Evolutionary conservation across 129 eudicot genomes (phyloP).

Genomic region (carrot (Daucus carota)): DNA sequence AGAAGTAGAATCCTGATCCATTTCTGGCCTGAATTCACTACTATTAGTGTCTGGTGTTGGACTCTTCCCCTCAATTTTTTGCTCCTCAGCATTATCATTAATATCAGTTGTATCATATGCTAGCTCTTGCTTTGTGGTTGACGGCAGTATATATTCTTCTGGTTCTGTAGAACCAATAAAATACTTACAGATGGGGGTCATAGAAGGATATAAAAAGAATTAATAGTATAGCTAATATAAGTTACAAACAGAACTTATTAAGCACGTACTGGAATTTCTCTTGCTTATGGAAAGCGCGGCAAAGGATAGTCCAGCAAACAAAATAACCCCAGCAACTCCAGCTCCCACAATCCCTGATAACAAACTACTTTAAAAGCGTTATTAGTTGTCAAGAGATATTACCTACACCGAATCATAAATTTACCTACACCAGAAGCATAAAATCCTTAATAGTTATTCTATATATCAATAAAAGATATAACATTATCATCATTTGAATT

Average conservation of each 20-base stretch:
- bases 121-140: conserved; percentile 54
- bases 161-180: conserved; percentile 30
- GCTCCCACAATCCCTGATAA: conserved; percentile 85
- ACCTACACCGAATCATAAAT: no score
- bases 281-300: conserved; percentile 61
- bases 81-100: conserved; percentile 31
- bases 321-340: conserved; percentile 77
- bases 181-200: background rate
- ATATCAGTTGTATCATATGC: conserved; percentile 44
- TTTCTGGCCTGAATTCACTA: conserved; percentile 33
- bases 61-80: conserved; percentile 21
- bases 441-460: background rate
- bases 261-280: conserved; percentile 41
- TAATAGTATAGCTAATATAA: background rate
- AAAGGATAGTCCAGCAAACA: conserved; percentile 71
- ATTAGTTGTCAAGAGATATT: conserved; percentile 40
- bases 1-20: conserved; percentile 24
- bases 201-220: background rate
- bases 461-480: background rate
- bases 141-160: conserved; percentile 53
- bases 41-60: conserved; percentile 16
- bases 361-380: conserved; percentile 57
- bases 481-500: background rate
- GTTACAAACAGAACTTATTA: background rate
- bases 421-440: conserved; percentile 21